These are phyloP conservation scores for Mortierella sp. DNA, from an alignment of 371 early-diverging fungal genomes.

Conservation along the genomic window DNA sequence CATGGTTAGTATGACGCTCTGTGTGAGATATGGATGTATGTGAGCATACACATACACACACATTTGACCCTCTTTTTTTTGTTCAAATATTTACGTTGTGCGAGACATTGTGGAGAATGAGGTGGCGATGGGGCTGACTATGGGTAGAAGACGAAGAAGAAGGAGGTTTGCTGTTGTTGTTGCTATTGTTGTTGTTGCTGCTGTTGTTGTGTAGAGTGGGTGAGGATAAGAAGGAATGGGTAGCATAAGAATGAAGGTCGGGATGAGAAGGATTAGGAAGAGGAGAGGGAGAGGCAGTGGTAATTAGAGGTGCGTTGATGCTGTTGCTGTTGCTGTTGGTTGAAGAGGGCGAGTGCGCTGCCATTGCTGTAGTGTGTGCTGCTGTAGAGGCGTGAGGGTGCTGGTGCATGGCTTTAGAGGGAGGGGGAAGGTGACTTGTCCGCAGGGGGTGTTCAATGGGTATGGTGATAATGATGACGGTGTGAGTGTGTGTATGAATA, in stretches of 20 bases:
- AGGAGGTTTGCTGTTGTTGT: neutral
- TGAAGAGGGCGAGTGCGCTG: neutral
- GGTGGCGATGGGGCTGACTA: neutral
- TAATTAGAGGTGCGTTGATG: constrained; percentile 6
- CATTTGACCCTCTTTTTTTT: neutral
- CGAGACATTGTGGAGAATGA: neutral
- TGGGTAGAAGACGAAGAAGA: neutral
- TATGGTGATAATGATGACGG: neutral
- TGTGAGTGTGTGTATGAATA: neutral
- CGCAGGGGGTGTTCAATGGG: no score
- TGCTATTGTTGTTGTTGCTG: neutral
- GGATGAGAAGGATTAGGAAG: neutral
- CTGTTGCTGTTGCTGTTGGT: neutral
- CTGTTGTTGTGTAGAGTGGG: neutral
- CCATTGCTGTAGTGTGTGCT: constrained; percentile 13
- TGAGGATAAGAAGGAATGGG: neutral
- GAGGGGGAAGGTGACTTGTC: neutral
- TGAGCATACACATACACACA: neutral
- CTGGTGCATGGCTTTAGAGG: neutral
- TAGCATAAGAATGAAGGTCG: neutral
- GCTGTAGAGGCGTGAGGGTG: no score
- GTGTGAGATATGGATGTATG: neutral
- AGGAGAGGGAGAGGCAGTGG: neutral
- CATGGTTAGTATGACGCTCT: neutral
- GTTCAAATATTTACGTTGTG: neutral